Evolutionary conservation across 495 filamentous ascomycete species (phyloP).

Genomic region (Gamarada debralockiae): DNA sequence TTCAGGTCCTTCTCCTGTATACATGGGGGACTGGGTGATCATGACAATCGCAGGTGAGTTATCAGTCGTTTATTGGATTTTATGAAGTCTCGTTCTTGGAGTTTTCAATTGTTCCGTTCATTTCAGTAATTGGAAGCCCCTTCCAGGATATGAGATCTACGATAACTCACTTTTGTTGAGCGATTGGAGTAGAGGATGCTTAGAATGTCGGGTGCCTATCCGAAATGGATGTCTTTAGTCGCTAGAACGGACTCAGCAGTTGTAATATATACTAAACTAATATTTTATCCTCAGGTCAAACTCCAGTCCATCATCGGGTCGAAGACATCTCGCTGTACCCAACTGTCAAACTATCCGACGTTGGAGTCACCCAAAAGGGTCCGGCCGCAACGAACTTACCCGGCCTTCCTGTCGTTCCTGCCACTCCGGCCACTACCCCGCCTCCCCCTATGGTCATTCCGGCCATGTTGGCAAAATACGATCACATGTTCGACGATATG

Average conservation of each 20-base stretch:
- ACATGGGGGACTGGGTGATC: slow-evolving; percentile 57
- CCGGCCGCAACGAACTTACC: not conserved
- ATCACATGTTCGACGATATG: slow-evolving; percentile 46
- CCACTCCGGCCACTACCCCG: slow-evolving; percentile 16
- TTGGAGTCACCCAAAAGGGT: not conserved
- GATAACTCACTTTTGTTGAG: too few species aligned
- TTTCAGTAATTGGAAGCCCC: too few species aligned
- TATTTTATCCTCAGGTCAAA: too few species aligned
- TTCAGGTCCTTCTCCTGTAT: slow-evolving; percentile 31
- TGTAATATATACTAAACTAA: too few species aligned
- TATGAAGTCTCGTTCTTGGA: too few species aligned
- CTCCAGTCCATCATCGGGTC: slow-evolving; percentile 18
- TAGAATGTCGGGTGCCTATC: too few species aligned
- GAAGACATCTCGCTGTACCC: slow-evolving; percentile 21
- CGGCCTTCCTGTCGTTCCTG: not conserved
- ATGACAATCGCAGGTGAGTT: slow-evolving; percentile 24
- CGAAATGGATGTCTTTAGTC: too few species aligned
- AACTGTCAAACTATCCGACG: slow-evolving; percentile 15
- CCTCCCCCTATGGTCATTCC: slow-evolving; percentile 1
- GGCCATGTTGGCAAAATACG: slow-evolving; percentile 38
- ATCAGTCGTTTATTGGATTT: too few species aligned
- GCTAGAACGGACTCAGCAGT: too few species aligned
- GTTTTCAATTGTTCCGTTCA: too few species aligned
- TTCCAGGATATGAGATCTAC: too few species aligned
- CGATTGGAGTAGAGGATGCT: too few species aligned